These are phyloP conservation scores for Phellopilus nigrolimitatus DNA, from an alignment of 1,284 basidiomycete species.

Conservation along the genomic window DNA sequence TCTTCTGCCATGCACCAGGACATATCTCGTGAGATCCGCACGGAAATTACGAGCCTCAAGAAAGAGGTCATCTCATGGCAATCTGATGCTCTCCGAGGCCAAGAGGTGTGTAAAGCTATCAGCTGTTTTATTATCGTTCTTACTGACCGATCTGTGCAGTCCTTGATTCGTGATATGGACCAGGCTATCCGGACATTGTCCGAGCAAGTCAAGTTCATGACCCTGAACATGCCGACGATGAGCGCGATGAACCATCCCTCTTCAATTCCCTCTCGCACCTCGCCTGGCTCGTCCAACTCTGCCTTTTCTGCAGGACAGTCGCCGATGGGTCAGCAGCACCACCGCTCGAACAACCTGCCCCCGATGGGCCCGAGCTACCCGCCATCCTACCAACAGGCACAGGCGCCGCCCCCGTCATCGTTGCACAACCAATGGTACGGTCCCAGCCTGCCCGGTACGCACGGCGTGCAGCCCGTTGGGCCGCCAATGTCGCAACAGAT, in stretches of 20 bases:
- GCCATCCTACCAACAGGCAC: conserved; percentile 21
- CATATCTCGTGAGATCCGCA: conserved; percentile 63
- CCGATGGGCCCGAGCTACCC: conserved; percentile 25
- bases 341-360: conserved; percentile 19
- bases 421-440: conserved; percentile 52
- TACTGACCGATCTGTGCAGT: conserved; percentile 33
- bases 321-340: conserved; percentile 19
- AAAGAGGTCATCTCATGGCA: conserved; percentile 75
- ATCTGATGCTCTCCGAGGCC: conserved; percentile 63
- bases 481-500: conserved; percentile 55
- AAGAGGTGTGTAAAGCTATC: conserved; percentile 52
- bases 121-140: not conserved
- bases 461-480: conserved; percentile 65
- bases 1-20: conserved; percentile 72
- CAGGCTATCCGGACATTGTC: conserved; percentile 64
- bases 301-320: conserved; percentile 22
- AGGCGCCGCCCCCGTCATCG: conserved; percentile 31
- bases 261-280: conserved; percentile 23
- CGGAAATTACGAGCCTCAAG: conserved; percentile 69
- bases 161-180: conserved; percentile 71
- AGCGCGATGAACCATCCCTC: conserved; percentile 33
- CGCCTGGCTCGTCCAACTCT: conserved; percentile 28
- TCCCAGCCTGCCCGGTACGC: conserved; percentile 53
- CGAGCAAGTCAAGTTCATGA: conserved; percentile 76
- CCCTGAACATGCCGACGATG: conserved; percentile 46